These are phyloP conservation scores for Lachancea mirantina DNA, from an alignment of 805 yeast species.

Conservation along the genomic window DNA sequence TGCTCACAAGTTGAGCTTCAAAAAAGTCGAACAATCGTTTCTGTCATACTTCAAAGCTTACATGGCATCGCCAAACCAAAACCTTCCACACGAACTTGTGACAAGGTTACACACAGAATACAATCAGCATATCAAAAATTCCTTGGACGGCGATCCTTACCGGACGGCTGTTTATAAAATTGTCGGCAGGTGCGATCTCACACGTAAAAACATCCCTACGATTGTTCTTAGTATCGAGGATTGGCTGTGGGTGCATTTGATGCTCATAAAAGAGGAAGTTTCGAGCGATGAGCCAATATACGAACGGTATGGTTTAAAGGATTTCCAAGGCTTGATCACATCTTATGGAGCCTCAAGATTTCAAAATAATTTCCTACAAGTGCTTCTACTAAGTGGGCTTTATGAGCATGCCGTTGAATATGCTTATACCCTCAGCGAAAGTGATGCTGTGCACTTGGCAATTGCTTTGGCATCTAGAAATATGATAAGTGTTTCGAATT, in stretches of 20 bases:
- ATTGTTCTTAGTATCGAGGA: slow-evolving; percentile 80
- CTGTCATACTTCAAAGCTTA: slow-evolving; percentile 71
- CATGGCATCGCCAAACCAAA: slow-evolving; percentile 45
- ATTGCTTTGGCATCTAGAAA: slow-evolving; percentile 74
- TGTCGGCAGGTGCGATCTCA: slow-evolving; percentile 80
- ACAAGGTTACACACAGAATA: slow-evolving; percentile 73
- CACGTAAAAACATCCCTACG: slow-evolving; percentile 60
- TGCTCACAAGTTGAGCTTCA: slow-evolving; percentile 62
- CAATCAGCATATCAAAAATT: slow-evolving; percentile 70
- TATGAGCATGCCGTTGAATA: slow-evolving; percentile 75
- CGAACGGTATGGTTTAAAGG: slow-evolving; percentile 65
- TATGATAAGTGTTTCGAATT: slow-evolving; percentile 45
- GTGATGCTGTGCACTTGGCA: slow-evolving; percentile 85
- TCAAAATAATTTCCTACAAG: slow-evolving; percentile 64
- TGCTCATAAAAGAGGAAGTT: slow-evolving; percentile 56
- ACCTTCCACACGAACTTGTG: slow-evolving; percentile 57
- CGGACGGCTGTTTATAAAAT: slow-evolving; percentile 85
- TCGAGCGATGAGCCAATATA: slow-evolving; percentile 46
- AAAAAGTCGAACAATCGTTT: slow-evolving; percentile 79
- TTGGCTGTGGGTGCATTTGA: slow-evolving; percentile 93
- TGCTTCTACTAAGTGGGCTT: slow-evolving; percentile 66
- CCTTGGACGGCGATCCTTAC: slow-evolving; percentile 71
- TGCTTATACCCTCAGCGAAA: slow-evolving; percentile 48
- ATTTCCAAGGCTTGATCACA: slow-evolving; percentile 64
- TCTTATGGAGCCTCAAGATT: slow-evolving; percentile 71